phyloP scores from a whole-genome alignment of 805 yeast genomes.

The Candida jianshihensis region DNA sequence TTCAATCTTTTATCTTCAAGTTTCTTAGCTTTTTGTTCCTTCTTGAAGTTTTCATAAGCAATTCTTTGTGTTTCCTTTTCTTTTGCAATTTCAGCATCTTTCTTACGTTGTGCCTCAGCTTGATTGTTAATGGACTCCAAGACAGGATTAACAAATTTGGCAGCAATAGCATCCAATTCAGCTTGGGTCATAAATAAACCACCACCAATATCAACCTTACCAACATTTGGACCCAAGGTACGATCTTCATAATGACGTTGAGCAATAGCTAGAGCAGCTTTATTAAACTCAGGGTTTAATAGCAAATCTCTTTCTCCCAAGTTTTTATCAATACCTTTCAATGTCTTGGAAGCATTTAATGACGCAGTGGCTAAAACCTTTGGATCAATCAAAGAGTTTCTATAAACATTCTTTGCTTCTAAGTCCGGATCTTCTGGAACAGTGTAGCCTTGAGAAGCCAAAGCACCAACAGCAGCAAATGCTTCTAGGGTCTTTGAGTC shows the following conservation, averaged over 20 bases:
- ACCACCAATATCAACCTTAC: constrained; percentile 77
- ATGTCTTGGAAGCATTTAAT: constrained; percentile 36
- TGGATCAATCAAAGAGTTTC: constrained; percentile 32
- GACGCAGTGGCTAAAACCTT: constrained; percentile 46
- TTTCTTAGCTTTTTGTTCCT: constrained; percentile 30
- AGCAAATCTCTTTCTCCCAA: constrained; percentile 33
- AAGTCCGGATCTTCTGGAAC: constrained; percentile 36
- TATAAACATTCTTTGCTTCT: constrained; percentile 30
- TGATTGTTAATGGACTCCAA: constrained; percentile 62
- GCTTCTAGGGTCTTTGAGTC: constrained; percentile 34
- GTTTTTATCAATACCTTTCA: constrained; percentile 34
- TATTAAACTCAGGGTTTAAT: constrained; percentile 51
- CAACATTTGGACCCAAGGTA: constrained; percentile 28
- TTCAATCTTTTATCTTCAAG: constrained; percentile 33
- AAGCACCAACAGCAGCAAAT: constrained; percentile 48
- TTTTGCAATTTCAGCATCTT: constrained; percentile 39
- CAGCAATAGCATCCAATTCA: constrained; percentile 77
- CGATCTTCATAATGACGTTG: constrained; percentile 59
- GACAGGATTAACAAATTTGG: constrained; percentile 75
- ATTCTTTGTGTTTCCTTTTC: constrained; percentile 29
- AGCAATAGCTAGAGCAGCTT: constrained; percentile 71
- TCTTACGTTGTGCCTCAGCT: constrained; percentile 61
- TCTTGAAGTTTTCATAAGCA: constrained; percentile 34
- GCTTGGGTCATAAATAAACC: constrained; percentile 70
- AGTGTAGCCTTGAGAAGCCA: constrained; percentile 41